These are phyloP conservation scores for Moricandia arvensis DNA, from an alignment of 345 rosid genomes.

Conservation along the genomic window DNA sequence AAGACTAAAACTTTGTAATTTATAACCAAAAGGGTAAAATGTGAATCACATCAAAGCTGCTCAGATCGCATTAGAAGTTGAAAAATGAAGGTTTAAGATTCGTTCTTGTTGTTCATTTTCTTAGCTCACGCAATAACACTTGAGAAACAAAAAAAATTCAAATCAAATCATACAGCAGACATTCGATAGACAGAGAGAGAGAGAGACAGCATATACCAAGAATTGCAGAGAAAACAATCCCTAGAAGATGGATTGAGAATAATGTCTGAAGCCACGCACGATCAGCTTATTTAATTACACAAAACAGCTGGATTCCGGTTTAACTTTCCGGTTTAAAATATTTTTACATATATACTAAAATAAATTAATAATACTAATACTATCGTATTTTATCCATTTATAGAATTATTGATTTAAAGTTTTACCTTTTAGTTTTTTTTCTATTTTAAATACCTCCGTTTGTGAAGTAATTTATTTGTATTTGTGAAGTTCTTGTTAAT, in stretches of 20 bases:
- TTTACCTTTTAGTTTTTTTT: no score
- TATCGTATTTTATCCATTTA: no score
- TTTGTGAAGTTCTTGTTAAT: no score
- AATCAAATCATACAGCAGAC: neutral
- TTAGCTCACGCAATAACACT: neutral
- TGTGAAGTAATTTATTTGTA: no score
- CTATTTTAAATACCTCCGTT: no score
- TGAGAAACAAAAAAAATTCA: neutral
- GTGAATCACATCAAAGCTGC: slow-evolving; percentile 19
- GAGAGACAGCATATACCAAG: slow-evolving; percentile 21
- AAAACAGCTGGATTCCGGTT: slow-evolving; percentile 11
- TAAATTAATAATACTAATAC: no score
- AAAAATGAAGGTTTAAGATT: neutral
- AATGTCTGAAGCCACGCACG: slow-evolving; percentile 24
- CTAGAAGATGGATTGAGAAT: slow-evolving; percentile 26
- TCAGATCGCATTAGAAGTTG: slow-evolving; percentile 2
- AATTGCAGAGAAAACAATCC: slow-evolving; percentile 8
- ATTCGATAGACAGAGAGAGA: slow-evolving; percentile 8
- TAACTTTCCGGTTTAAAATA: slow-evolving; percentile 9
- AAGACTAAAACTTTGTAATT: neutral
- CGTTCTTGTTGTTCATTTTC: neutral
- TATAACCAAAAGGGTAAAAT: slow-evolving; percentile 7
- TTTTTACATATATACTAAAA: no score
- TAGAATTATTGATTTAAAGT: no score
- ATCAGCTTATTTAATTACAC: neutral